A percentile compares a stretch with the other conserved stretches of the same genome.
phyloP scores from a whole-genome alignment of 768 basidiomycete species.

The Clitopilus passeckerianus region DNA sequence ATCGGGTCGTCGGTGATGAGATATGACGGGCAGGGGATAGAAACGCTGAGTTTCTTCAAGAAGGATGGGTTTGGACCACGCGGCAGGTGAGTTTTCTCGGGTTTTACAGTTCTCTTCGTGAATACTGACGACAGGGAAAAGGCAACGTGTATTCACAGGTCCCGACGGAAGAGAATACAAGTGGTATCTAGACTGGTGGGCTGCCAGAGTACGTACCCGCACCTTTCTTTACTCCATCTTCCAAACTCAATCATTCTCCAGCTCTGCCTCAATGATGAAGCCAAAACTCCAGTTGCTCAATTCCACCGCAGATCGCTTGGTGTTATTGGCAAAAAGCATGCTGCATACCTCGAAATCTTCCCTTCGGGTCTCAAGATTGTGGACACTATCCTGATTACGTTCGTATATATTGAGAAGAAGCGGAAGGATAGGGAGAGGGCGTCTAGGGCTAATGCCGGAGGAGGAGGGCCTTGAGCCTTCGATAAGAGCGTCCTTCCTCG shows the following conservation, averaged over 20 bases:
- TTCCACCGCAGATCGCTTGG: conserved; percentile 11
- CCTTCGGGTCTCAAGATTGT: conserved; percentile 15
- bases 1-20: conserved; percentile 23
- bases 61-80: conserved; percentile 13
- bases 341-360: conserved; percentile 16
- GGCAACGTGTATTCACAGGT: conserved; percentile 15
- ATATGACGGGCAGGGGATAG: conserved; percentile 18
- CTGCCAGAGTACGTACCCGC: neutral
- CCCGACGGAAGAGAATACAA: conserved; percentile 19
- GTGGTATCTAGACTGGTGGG: conserved; percentile 11
- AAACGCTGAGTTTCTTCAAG: conserved; percentile 17
- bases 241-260: neutral
- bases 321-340: conserved; percentile 6
- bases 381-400: conserved; percentile 19
- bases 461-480: neutral
- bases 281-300: conserved; percentile 12
- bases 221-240: too few species aligned
- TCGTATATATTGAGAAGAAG: conserved; percentile 19
- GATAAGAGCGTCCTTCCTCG: too few species aligned
- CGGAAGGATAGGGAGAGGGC: conserved; percentile 13
- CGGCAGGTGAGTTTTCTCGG: conserved; percentile 13
- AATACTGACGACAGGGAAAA: conserved; percentile 2
- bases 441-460: neutral
- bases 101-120: neutral
- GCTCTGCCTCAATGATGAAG: conserved; percentile 15